Percentiles rank a stretch among this genome's conserved stretches.
Evolutionary conservation across 306 rosid genomes (phyloP).

Genomic region (Vigna trinervia): DNA sequence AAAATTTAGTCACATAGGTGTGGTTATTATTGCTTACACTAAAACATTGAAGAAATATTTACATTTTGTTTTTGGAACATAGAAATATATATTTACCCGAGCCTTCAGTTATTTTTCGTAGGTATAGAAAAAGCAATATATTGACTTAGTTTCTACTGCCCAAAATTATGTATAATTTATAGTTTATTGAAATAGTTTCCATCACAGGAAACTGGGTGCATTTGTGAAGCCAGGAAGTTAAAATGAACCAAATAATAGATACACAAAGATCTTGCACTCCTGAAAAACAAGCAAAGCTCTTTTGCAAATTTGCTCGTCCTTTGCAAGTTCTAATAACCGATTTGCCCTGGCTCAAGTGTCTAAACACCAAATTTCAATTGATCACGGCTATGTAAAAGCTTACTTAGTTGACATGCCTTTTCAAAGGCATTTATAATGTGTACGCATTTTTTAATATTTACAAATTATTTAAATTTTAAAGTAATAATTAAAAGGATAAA

Average conservation of each 20-base stretch:
- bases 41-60: slow-evolving; percentile 6
- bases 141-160: background rate
- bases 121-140: background rate
- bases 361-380: background rate
- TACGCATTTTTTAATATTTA: too few relatives aligned
- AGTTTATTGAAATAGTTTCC: background rate
- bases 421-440: too few relatives aligned
- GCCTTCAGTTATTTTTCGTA: background rate
- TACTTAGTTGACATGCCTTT: too few relatives aligned
- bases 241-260: background rate
- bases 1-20: slow-evolving; percentile 13
- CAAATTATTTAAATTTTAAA: too few relatives aligned
- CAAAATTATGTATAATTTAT: background rate
- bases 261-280: background rate
- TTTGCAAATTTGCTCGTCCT: background rate
- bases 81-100: background rate
- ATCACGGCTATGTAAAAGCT: background rate
- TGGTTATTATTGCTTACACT: slow-evolving; percentile 10
- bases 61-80: slow-evolving; percentile 5
- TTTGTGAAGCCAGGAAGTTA: background rate
- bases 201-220: background rate
- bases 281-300: background rate
- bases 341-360: background rate
- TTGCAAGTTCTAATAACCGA: background rate
- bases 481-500: too few relatives aligned